phyloP scores from a whole-genome alignment of 1,284 basidiomycete genomes.

The Cryptococcus depauperatus region DNA sequence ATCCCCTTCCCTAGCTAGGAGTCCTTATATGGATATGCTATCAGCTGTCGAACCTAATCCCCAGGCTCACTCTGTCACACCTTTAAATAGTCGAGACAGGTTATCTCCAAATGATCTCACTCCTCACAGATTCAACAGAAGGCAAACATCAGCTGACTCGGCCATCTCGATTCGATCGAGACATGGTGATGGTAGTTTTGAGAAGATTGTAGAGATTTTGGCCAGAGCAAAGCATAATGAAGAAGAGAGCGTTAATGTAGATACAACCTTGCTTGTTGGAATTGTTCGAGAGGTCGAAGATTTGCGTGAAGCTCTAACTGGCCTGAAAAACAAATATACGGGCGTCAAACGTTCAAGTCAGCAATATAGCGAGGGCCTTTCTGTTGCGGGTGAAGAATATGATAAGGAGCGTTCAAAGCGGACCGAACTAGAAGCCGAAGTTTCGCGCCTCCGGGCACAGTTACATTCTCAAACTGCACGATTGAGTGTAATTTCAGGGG shows the following conservation, averaged over 20 bases:
- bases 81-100: no score
- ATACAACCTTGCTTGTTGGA: constrained; percentile 63
- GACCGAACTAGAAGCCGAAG: constrained; percentile 83
- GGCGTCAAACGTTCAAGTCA: constrained; percentile 80
- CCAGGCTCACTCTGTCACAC: neutral
- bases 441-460: constrained; percentile 71
- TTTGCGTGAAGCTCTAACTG: constrained; percentile 56
- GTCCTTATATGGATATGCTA: constrained; percentile 20
- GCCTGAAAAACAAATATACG: constrained; percentile 70
- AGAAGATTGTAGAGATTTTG: constrained; percentile 46
- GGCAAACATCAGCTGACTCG: constrained; percentile 37
- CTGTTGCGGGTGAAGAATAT: constrained; percentile 86
- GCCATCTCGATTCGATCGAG: constrained; percentile 25
- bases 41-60: constrained; percentile 13
- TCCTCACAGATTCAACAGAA: constrained; percentile 25
- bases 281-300: constrained; percentile 63
- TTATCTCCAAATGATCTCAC: constrained; percentile 25
- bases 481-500: constrained; percentile 70
- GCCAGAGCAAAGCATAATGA: constrained; percentile 58
- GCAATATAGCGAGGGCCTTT: constrained; percentile 83
- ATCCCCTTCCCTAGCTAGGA: constrained; percentile 15
- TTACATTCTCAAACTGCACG: constrained; percentile 83
- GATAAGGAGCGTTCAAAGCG: constrained; percentile 79
- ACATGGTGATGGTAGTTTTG: constrained; percentile 27
- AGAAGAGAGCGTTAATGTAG: constrained; percentile 60